Base-by-base conservation (phyloP, 257 asterid genomes). In the Fraxinus cuspidata region DNA sequence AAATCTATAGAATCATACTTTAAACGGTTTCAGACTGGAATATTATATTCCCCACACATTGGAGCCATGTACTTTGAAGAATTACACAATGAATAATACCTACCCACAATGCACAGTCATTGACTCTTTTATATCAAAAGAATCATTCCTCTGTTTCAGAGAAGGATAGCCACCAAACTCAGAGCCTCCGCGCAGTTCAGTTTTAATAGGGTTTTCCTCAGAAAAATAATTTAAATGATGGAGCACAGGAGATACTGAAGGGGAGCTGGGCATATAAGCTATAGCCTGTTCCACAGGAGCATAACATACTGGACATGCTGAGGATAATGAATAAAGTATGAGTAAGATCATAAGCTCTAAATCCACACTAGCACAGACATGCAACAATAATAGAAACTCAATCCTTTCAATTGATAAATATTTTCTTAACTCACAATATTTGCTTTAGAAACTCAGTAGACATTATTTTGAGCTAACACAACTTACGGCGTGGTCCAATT, bases 81-180 rank as follows among this genome's bases (percentile, higher is more conserved):
- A 47, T 12, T 69, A 77, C 19, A 56, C 13, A 23, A 81, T 16
- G 4, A 67, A 69, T 80, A 77, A 73, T 69, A 82, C 99, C 83
- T 81, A 93, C 99, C 99, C 99, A 81, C 98, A 96, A 85, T 93
- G 97, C 81, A 96, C 93, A 27, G 94, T 87, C 98, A 96, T 96
- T 47, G 97, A 88, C 85, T 90, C 87, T 77, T 81, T 76, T 79
- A 96, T 86, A 77, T 84, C 79, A 78, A 88, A 93, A 80, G 94
- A 96, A 68, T 85, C 90, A 73, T 90, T 86, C 81, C 98, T 92
- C 81, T 88, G 91, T 84, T 83, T 84, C 80, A 89, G 85, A 66
- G 97, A 89, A 86, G 97, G 99, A 85, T 92, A 96, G 63, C 99
- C 99, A 81, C 99, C 98, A 88, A 96, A 96, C 27, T 88, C 94